Evolutionary conservation across 1,284 basidiomycete species (phyloP), one percentile per base, ranked within the genome.

Genomic region (Austropuccinia psidii): DNA sequence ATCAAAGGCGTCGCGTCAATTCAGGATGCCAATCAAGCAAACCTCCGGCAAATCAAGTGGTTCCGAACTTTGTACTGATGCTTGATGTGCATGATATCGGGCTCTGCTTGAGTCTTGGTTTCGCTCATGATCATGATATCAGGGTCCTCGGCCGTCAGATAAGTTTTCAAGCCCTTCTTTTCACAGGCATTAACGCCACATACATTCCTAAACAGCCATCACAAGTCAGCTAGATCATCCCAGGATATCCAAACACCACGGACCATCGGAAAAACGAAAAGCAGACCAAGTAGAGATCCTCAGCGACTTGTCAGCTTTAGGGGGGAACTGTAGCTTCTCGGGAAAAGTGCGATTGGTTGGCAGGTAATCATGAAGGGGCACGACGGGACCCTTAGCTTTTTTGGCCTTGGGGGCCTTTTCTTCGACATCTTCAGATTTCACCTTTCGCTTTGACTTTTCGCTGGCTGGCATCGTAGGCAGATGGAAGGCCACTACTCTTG

Each of bases 61-160:
- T 17, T 29, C 52, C 4, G 24, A 55, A 57, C 67, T 69, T 47
- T 24, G 45, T 39, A 72, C 27, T 62, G 69, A 17, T 49, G 58
- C 39, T 72, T 72, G 41, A 72, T 33, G 50, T 72, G 69, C 39
- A 50, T 39, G 8, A 72, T 49, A n/a, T 72, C 58, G 9, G 69
- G 69, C 21, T 72, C 58, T 4, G 57, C 55, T 52, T 72, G 69
- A 19, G 54, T 43, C 37, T 72, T 72, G 7, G 69, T 72, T 31
- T 72, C 69, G n/a, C 69, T 62, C 31, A 72, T 41, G 43, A 72
- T 62, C 19, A 72, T 62, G 9, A 72, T 54, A 72, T 72, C 69
- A 0, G 69, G 69, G 45, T 72, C 69, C 24, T 72, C 69, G 31
- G 69, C 69, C 4, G 21, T n/a, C 21, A 72, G 45, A 47, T 72